Evolutionary conservation across 192 early-diverging fungal species (phyloP), one percentile per base, ranked within the genome.

Genomic region (Rhizophagus sp.): DNA sequence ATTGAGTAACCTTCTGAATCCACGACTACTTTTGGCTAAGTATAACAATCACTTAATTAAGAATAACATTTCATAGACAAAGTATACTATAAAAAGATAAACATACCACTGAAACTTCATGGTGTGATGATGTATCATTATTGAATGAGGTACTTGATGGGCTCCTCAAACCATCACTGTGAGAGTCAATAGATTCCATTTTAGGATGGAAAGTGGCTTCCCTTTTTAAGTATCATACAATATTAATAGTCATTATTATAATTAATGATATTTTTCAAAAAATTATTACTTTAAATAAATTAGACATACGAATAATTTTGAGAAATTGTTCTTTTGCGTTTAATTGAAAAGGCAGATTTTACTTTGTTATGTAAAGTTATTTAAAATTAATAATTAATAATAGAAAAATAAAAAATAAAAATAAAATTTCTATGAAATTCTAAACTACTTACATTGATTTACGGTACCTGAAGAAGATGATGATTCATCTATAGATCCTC

Each of bases 1-100:
- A 90, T 88, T 9, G 87, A 82, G 73, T 83, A 90, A 11, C 89
- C 89, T 47, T 90, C 88, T 4, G 80, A 79, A 68, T 90, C 89
- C 0, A 90, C 83, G 4, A 82, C 36, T 52, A 81, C 80, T 39
- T 76, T 82, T 52, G 86, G 81, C 81, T 84, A 70, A n/a, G 57
- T 52, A 50, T 57, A 47, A 33, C n/a, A 4, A 47, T 47, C 9
- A 47, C 4, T 12, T n/a, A 71, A 71, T 71, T 22, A 44, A 44
- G 10, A 71, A 71, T 19, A 39, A 71, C 4, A 13, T 66, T 66
- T 15, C 30, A 33, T 13, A n/a, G 9, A 66, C 10, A 13, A 17
- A n/a, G 5, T 7, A 27, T 66, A 15, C 64, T 4, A 27, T 66
- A 33, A 22, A 6, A 19, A 19, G 19, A 57, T 57, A 57, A 57